A percentile compares a stretch with the other conserved stretches of the same genome.
These are phyloP conservation scores for Sugiyamaella castrensis DNA, from an alignment of 1,139 yeast genomes.

Conservation along the genomic window DNA sequence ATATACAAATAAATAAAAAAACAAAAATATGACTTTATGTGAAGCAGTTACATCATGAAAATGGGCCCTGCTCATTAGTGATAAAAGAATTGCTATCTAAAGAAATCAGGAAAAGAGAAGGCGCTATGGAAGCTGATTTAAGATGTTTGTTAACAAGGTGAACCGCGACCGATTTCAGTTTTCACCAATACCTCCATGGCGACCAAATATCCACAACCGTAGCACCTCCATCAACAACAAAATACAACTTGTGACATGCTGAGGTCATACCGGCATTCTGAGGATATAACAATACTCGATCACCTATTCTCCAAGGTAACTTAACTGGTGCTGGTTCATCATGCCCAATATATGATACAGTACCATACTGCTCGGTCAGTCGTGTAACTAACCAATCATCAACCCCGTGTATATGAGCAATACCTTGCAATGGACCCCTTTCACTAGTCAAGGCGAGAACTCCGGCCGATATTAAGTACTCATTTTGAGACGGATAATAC, in stretches of 20 bases:
- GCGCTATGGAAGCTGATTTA: no score
- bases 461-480: conserved; percentile 66
- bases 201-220: conserved; percentile 64
- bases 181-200: conserved; percentile 59
- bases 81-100: no score
- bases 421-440: conserved; percentile 47
- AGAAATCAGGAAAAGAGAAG: no score
- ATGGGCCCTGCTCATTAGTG: no score
- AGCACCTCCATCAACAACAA: conserved; percentile 48
- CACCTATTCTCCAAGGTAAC: conserved; percentile 51
- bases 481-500: conserved; percentile 55
- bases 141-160: no score
- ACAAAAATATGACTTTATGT: no score
- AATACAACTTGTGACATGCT: conserved; percentile 58
- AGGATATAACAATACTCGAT: conserved; percentile 54
- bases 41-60: no score
- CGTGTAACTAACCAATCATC: conserved; percentile 51
- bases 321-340: conserved; percentile 44
- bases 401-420: conserved; percentile 44
- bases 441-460: conserved; percentile 67
- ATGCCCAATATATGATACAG: conserved; percentile 45
- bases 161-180: no score
- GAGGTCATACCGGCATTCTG: conserved; percentile 75
- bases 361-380: conserved; percentile 55
- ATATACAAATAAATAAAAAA: no score